Percentiles rank a stretch among this genome's conserved stretches.
phyloP scores from a whole-genome alignment of 2,329 filamentous ascomycete species.

The Aspergillus quadrilineatus region DNA sequence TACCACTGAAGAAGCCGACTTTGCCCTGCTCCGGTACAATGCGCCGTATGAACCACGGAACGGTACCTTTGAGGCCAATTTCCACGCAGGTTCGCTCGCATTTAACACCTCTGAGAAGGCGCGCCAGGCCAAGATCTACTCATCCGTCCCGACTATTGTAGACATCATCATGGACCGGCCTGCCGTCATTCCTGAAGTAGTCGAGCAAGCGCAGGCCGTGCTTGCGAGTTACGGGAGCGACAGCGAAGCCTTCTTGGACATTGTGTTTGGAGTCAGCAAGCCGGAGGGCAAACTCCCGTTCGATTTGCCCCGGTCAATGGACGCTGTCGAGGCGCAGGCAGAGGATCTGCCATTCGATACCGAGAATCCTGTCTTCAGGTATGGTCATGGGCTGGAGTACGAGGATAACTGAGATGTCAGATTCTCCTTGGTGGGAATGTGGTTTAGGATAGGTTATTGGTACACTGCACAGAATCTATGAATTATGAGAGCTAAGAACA shows the following conservation, averaged over 20 bases:
- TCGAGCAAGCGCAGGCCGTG: neutral
- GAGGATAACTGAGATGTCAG: neutral
- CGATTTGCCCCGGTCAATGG: constrained; percentile 48
- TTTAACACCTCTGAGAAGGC: neutral
- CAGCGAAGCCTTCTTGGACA: neutral
- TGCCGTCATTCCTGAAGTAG: neutral
- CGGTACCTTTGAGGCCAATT: neutral
- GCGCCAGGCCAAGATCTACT: neutral
- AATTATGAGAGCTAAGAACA: no score
- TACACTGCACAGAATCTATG: no score
- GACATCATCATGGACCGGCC: constrained; percentile 5
- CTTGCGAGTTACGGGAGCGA: constrained; percentile 1
- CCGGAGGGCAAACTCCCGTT: constrained; percentile 49
- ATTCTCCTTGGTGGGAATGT: no score
- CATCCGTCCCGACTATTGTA: neutral
- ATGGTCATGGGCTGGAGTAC: neutral
- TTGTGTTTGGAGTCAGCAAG: constrained; percentile 28
- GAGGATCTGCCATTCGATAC: constrained; percentile 12
- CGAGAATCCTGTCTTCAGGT: constrained; percentile 4
- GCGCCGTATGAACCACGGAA: neutral
- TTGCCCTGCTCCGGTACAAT: neutral
- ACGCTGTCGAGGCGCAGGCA: constrained; percentile 38
- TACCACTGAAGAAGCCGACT: neutral
- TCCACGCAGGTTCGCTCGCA: neutral
- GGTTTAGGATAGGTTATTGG: no score